Base-by-base conservation (phyloP, 176 grass and related monocot genomes). In the Secale cereale region DNA sequence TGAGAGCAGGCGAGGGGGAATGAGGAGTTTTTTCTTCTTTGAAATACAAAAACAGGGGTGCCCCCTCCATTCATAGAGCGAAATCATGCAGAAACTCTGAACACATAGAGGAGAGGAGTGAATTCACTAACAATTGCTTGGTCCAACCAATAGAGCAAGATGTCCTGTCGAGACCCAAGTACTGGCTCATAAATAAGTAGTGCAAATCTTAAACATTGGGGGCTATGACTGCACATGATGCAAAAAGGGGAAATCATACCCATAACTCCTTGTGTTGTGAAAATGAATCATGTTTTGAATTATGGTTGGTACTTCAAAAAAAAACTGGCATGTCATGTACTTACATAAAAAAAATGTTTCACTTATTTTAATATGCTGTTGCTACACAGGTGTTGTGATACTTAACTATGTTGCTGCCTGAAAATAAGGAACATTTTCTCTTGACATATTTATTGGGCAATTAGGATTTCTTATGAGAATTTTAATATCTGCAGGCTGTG, bases 401-500 rank as follows among this genome's bases (percentile, higher is more conserved):
- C 23, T 28, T 37, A 14, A 26, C 32, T 75, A 28, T 63, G 39
- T 75, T 83, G 29, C 8, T 48, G 27, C 43, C 25, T 29, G 7
- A 25, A 10, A 74, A 50, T 15, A 52, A 2, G 23, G 45, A 31
- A 10, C 6, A 30, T 76, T 30, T 50, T 15, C 8, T 28, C 28
- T 26, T 71, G 36, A 66, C 22, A 31, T 52, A 6, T 32, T 61
- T 61, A 59, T 6, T n/a, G 17, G 68, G 0, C 11, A 32, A n/a
- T 52, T 52, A 52, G 19, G 4, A 17, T 50, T 65, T 82, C 29
- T 35, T 5, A 68, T 54, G 61, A 81, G 19, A 13, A 87, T 64
- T 69, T 60, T 46, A 81, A 76, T 85, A 52, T 91, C 65, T 90
- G 16, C 87, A 99, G 97, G 97, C 78, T 78, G 93, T 99, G 57